Base-by-base conservation (phyloP, 2,329 filamentous ascomycete species). In the Trichoderma atrobrunneum region DNA sequence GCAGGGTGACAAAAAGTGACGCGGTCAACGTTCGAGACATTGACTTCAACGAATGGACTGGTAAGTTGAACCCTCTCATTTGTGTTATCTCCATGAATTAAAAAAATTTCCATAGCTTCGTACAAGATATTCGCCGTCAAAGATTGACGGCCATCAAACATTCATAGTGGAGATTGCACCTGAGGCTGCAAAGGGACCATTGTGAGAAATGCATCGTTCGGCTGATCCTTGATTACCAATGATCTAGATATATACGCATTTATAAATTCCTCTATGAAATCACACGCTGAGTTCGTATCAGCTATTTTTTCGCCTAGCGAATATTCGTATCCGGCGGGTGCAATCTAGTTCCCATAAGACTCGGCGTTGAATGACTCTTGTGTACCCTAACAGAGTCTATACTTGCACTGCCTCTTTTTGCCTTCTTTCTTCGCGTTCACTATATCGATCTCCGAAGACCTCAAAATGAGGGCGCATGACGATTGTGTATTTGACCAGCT, bases 211-310 rank as follows among this genome's bases (percentile, higher is more conserved):
- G 28, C 16, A 12, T 10, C 14, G 16, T 16, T 21, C n/a, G 32
- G 92, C 84, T 0, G 88, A 76, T 90, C 91, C 78, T 92, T 91
- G 5, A 92, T 18, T 43, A 8, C 36, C 36, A 18, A 43, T 43
- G 36, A 18, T n/a, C 7, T 43, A n/a, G 16, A n/a, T 43, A 43
- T 10, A 14, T 43, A n/a, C 39, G 18, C 39, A n/a, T n/a, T 5
- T 43, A 4, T 43, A 43, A 43, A 43, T n/a, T n/a, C 3, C 3
- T 18, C 16, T 43, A 8, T 18, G 16, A 7, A 18, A 18, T 39
- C 36, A 39, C 36, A 39, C 16, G 3, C 16, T 18, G 36, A 39
- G 8, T 18, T 39, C 36, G 16, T 18, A 39, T 18, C 36, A 1
- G 16, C 16, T 1, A 39, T 39, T 16, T 18, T 39, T 14, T 3